Evolutionary conservation across 306 rosid species (phyloP).

Genomic region (Delonix regia): DNA sequence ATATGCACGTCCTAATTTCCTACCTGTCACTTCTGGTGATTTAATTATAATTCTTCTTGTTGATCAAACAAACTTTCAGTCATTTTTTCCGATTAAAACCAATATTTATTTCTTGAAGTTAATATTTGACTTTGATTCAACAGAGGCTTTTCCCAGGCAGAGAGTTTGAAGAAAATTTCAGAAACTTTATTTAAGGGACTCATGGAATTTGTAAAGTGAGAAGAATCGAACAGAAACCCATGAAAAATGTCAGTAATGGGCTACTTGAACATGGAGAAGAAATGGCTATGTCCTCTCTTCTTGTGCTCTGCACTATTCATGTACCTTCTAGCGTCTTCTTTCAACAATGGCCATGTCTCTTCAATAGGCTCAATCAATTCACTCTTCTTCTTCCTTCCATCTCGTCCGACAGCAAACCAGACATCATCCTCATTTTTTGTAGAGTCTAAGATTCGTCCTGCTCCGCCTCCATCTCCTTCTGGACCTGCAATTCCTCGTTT

Average conservation of each 20-base stretch:
- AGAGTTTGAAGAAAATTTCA: conserved; percentile 30
- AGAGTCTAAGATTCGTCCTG: conserved; percentile 50
- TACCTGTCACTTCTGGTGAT: conserved; percentile 16
- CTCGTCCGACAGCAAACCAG: conserved; percentile 46
- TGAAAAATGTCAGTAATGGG: conserved; percentile 60
- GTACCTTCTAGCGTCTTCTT: conserved; percentile 70
- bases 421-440: conserved; percentile 38
- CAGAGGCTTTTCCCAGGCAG: conserved; percentile 36
- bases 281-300: conserved; percentile 78
- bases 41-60: conserved; percentile 26
- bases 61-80: conserved; percentile 35
- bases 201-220: conserved; percentile 33
- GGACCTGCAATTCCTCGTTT: conserved; percentile 61
- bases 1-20: neutral
- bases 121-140: conserved; percentile 49
- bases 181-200: conserved; percentile 13
- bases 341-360: conserved; percentile 68
- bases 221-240: conserved; percentile 36
- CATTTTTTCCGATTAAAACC: conserved; percentile 7
- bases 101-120: conserved; percentile 19
- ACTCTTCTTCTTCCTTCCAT: conserved; percentile 70
- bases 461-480: conserved; percentile 48
- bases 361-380: conserved; percentile 73
- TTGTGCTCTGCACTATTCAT: conserved; percentile 62
- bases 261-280: conserved; percentile 68